A percentile compares a stretch with the other conserved stretches of the same genome.
Evolutionary conservation across 2,329 filamentous ascomycete genomes (phyloP).

Genomic region (Aspergillus fumigatiaffinis): DNA sequence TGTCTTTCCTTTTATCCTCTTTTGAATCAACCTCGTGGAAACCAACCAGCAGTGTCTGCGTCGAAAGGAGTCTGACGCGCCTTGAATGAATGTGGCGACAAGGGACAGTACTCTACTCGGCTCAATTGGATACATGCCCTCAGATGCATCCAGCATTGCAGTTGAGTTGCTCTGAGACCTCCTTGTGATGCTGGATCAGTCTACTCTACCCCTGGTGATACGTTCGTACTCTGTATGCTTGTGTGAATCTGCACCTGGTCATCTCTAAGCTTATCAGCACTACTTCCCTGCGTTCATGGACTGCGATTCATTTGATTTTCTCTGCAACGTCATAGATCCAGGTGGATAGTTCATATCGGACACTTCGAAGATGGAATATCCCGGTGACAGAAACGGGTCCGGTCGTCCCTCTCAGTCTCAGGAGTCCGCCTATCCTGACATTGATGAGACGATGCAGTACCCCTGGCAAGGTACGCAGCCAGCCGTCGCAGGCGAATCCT

Average conservation of each 20-base stretch:
- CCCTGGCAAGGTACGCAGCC: slow-evolving; percentile 27
- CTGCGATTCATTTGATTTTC: not conserved
- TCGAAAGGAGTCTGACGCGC: not conserved
- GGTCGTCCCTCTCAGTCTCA: slow-evolving; percentile 13
- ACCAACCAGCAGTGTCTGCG: not conserved
- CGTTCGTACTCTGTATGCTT: too few relatives aligned
- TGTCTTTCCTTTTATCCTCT: not conserved
- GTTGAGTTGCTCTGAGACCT: not conserved
- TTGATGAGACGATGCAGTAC: slow-evolving; percentile 31
- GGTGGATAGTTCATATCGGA: slow-evolving; percentile 1
- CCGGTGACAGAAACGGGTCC: slow-evolving; percentile 8
- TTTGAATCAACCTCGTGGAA: not conserved
- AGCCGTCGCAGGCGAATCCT: slow-evolving; percentile 9
- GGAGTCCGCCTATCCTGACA: slow-evolving; percentile 29
- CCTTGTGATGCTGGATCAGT: not conserved
- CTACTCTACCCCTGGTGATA: not conserved
- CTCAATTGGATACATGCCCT: not conserved
- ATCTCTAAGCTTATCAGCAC: not conserved
- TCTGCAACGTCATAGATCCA: not conserved
- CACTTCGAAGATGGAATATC: slow-evolving; percentile 17
- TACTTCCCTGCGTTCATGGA: slow-evolving; percentile 1
- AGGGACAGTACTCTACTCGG: too few relatives aligned
- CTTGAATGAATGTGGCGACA: not conserved
- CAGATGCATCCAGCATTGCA: not conserved
- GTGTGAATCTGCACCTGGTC: not conserved